A percentile compares a stretch with the other conserved stretches of the same genome.
Conservation (phyloP, 2,329 filamentous ascomycete genomes). For the Ophiostoma fasciatum region DNA sequence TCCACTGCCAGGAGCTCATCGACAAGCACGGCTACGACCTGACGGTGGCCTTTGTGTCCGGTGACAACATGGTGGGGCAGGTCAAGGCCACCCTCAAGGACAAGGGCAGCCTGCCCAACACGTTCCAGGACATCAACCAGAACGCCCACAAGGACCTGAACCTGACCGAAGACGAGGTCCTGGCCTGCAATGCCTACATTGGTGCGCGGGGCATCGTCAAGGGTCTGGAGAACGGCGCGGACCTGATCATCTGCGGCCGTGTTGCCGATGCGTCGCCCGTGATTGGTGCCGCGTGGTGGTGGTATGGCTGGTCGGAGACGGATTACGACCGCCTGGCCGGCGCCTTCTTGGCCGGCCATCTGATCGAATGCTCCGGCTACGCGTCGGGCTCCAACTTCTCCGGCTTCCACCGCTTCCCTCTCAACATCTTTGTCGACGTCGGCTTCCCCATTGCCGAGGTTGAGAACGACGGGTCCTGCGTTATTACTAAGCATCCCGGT, state of each 20-base stretch:
- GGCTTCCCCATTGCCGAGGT: constrained; percentile 26
- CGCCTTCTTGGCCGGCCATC: constrained; percentile 32
- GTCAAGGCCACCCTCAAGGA: constrained; percentile 2
- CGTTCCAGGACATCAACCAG: constrained; percentile 3
- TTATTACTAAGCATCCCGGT: constrained; percentile 21
- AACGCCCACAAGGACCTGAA: neutral
- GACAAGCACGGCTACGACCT: constrained; percentile 12
- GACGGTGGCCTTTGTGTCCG: constrained; percentile 28
- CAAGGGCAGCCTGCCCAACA: neutral
- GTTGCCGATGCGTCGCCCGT: constrained; percentile 28
- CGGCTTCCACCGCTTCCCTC: constrained; percentile 26
- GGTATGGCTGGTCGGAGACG: constrained; percentile 34
- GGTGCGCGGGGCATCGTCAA: constrained; percentile 32
- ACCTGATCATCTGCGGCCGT: constrained; percentile 34
- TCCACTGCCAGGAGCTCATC: constrained; percentile 10
- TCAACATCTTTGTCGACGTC: constrained; percentile 17
- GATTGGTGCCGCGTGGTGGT: constrained; percentile 40
- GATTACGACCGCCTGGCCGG: constrained; percentile 35
- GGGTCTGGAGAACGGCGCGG: constrained; percentile 26
- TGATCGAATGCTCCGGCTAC: constrained; percentile 40
- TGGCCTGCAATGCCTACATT: constrained; percentile 33
- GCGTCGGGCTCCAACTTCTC: constrained; percentile 40
- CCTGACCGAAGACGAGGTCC: constrained; percentile 23
- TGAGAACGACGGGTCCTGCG: constrained; percentile 17
- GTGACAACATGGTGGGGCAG: constrained; percentile 26